Conservation (phyloP, 306 rosid species). For the Fragaria vesca region DNA sequence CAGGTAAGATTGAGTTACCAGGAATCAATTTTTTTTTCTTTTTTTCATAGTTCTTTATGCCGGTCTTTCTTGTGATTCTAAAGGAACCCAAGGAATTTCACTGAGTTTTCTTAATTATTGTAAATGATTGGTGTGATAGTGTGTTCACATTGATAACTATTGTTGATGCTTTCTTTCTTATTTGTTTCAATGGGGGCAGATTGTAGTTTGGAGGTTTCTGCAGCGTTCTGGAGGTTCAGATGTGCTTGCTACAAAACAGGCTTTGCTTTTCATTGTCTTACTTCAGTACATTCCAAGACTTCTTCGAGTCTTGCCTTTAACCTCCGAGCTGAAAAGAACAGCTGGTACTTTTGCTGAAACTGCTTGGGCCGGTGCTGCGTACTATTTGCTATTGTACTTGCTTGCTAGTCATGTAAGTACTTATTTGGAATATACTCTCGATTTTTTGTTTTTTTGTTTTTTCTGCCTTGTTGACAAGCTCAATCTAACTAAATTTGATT, state of each 20-base stretch:
- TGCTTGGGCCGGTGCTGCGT: conserved; percentile 99
- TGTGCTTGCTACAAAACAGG: conserved; percentile 79
- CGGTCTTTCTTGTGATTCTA: not conserved
- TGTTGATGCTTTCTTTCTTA: not conserved
- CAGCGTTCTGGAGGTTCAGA: conserved; percentile 73
- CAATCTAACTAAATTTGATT: conserved; percentile 6
- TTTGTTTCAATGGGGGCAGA: conserved; percentile 48
- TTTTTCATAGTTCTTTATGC: conserved; percentile 8
- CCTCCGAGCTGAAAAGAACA: conserved; percentile 96
- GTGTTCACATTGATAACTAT: not conserved
- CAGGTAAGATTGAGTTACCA: conserved; percentile 58
- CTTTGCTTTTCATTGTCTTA: conserved; percentile 81
- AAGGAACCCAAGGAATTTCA: not conserved
- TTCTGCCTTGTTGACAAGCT: conserved; percentile 23
- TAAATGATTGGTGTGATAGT: not conserved
- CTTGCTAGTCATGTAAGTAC: conserved; percentile 96
- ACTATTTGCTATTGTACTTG: conserved; percentile 88
- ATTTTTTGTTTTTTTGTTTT: not conserved
- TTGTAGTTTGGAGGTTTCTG: conserved; percentile 93
- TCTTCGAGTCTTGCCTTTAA: conserved; percentile 70
- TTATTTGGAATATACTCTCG: conserved; percentile 14
- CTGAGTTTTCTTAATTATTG: not conserved
- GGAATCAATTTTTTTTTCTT: conserved; percentile 8
- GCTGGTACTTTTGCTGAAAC: conserved; percentile 97
- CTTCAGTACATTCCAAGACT: conserved; percentile 89